Base-by-base conservation (phyloP, 2,329 filamentous ascomycete genomes). In the Didymella segeticola region DNA sequence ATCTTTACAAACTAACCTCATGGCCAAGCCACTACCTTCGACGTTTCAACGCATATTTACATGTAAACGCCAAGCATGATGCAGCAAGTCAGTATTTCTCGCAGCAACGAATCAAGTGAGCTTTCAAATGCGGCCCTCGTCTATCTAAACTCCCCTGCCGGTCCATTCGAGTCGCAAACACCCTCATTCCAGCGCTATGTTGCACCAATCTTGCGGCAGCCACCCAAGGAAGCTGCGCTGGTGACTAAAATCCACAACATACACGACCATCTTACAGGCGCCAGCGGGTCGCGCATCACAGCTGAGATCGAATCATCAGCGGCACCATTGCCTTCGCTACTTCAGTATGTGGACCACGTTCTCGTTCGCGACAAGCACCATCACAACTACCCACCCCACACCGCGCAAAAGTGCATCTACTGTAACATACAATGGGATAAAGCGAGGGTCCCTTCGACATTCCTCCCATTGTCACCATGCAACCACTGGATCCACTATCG, bases 401-500 rank as follows among this genome's bases (percentile, higher is more conserved):
- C 30, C 1, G 6, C 23, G 17, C 25, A 45, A 9, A 47, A 20
- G 12, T 67, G 63, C 39, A 19, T 38, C 0, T 31, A 56, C 23
- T 68, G 66, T 49, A 33, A 33, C 12, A 17, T 20, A 8, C 38
- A 33, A 23, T 62, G 55, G 57, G 26, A 62, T 34, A 36, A 36
- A n/a, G 10, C 14, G 7, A 33, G 23, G 30, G 42, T 31, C 10
- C 14, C 15, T 17, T 54, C 60, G 1, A 63, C 58, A 0, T 68
- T 60, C 47, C 53, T 69, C 0, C 60, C 63, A 0, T 57, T 67
- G 19, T 50, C 47, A 1, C 59, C 63, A 5, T 69, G 66, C 47
- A 53, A 56, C 10, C 63, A 67, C 55, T 69, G 63, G 66, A 45
- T 66, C 1, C 66, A 69, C 58, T 69, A 66, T 23, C 56, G 57